These are phyloP conservation scores for Candida gigantensis DNA, from an alignment of 1,139 yeast species.

Conservation along the genomic window DNA sequence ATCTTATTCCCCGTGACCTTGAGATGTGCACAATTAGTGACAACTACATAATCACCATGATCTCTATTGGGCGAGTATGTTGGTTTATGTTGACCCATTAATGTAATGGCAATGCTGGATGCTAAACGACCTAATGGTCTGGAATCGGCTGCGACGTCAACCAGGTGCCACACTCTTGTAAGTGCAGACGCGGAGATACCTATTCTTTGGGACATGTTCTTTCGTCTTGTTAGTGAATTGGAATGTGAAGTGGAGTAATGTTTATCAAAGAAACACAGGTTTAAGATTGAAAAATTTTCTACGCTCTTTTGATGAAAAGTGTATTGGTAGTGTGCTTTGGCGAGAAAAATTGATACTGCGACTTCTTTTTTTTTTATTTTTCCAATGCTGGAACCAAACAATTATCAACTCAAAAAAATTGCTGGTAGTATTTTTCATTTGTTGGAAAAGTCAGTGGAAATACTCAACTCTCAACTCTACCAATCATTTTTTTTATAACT, in stretches of 20 bases:
- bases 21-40: conserved; percentile 83
- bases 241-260: too few species aligned
- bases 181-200: conserved; percentile 72
- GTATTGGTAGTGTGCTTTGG: not conserved
- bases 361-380: not conserved
- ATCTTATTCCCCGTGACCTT: conserved; percentile 83
- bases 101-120: conserved; percentile 77
- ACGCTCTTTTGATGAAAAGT: not conserved
- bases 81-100: conserved; percentile 97
- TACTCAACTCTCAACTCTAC: too few species aligned
- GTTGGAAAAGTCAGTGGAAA: too few species aligned
- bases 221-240: too few species aligned
- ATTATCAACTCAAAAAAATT: too few species aligned
- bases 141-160: conserved; percentile 80
- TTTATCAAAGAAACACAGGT: too few species aligned
- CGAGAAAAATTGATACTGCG: not conserved
- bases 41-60: conserved; percentile 96
- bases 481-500: too few species aligned
- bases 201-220: conserved; percentile 63
- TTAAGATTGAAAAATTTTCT: conserved; percentile 6
- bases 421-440: too few species aligned
- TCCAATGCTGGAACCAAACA: too few species aligned
- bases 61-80: conserved; percentile 73
- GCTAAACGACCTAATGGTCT: conserved; percentile 94
- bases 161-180: conserved; percentile 93